Evolutionary conservation across 2,329 filamentous ascomycete species (phyloP), one percentile per base, ranked within the genome.

Genomic region (Hypoxylon rubiginosum): DNA sequence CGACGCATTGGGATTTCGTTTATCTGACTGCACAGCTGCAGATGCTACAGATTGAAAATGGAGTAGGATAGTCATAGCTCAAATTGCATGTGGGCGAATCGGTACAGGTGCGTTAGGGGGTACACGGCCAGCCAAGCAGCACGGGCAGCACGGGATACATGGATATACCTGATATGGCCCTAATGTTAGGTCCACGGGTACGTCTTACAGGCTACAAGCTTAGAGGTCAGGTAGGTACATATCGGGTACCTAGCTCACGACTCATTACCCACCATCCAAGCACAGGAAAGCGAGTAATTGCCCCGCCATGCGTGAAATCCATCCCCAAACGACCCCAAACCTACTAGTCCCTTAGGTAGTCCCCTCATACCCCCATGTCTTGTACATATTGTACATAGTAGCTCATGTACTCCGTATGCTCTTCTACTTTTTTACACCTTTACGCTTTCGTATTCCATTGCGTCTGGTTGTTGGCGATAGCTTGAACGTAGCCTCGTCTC

Each of bases 1-100:
- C 69, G 64, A 46, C 57, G 39, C n/a, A 13, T 43, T 65, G 68
- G 65, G n/a, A 19, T 43, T 19, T 34, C 13, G 32, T 34, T 34
- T 34, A 34, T 34, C 32, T 34, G 32, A 34, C 7, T 17, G n/a
- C n/a, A n/a, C 3, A 17, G 36, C 36, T 34, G 30, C 10, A 34
- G 30, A 34, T 34, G 10, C 4, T 30, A 30, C 28, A 9, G 28
- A 30, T 30, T 30, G 28, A 9, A 30, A 30, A n/a, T n/a, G n/a
- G n/a, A n/a, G 26, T 3, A 28, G 26, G 7, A 7, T 7, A 28
- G 26, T 3, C 26, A 36, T 36, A 15, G 6, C 34, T 9, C 32
- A 34, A 34, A 9, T 34, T 28, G 26, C 26, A 13, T 34, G 7
- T 9, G 32, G 32, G 32, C 10, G 30, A 30, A 30, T 30, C 30